phyloP scores from a whole-genome alignment of 1,139 yeast genomes.

The Zygosaccharomyces pseudobailii region DNA sequence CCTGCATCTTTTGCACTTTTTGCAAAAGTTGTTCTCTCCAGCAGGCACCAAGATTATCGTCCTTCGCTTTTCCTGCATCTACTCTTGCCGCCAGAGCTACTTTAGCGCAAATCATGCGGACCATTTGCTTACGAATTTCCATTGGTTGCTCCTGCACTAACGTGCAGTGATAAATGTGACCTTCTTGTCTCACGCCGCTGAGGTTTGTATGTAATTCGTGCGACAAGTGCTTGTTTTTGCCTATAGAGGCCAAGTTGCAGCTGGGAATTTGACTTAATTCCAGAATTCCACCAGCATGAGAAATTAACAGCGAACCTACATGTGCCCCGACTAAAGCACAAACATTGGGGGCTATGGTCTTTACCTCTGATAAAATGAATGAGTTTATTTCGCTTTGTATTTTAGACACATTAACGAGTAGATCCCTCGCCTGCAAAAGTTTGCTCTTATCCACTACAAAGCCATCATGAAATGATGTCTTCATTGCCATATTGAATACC shows the following conservation, averaged over 20 bases:
- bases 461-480: slow-evolving; percentile 38
- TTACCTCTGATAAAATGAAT: slow-evolving; percentile 55
- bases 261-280: slow-evolving; percentile 70
- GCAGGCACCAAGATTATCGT: slow-evolving; percentile 53
- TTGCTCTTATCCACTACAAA: slow-evolving; percentile 36
- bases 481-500: slow-evolving; percentile 70
- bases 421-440: slow-evolving; percentile 45
- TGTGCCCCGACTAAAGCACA: slow-evolving; percentile 67
- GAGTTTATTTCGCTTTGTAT: slow-evolving; percentile 44
- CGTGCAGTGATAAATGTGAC: slow-evolving; percentile 54
- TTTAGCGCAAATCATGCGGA: slow-evolving; percentile 78
- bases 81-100: slow-evolving; percentile 78
- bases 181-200: slow-evolving; percentile 54
- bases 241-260: slow-evolving; percentile 77
- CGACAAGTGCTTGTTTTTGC: slow-evolving; percentile 48
- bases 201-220: slow-evolving; percentile 43
- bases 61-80: slow-evolving; percentile 41
- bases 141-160: slow-evolving; percentile 50
- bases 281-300: slow-evolving; percentile 66
- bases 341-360: slow-evolving; percentile 68
- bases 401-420: slow-evolving; percentile 44
- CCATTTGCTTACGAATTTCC: slow-evolving; percentile 60
- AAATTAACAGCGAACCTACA: slow-evolving; percentile 69
- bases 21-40: slow-evolving; percentile 56
- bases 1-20: slow-evolving; percentile 65